Base-by-base conservation (phyloP, 2,329 filamentous ascomycete genomes). In the Ceratocystis ficicola region DNA sequence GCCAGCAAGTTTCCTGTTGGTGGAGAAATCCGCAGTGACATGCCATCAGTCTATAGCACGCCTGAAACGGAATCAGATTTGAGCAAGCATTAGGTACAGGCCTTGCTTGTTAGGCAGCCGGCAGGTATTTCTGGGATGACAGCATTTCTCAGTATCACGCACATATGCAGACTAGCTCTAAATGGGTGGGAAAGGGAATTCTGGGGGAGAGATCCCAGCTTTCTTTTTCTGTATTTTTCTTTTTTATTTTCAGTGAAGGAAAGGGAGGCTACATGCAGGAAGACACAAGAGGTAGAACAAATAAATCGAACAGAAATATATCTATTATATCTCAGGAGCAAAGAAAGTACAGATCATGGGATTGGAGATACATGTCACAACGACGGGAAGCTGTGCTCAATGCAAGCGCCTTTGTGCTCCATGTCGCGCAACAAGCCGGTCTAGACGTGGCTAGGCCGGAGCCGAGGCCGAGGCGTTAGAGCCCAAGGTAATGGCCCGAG, bases 1-100 rank as follows among this genome's bases (percentile, higher is more conserved):
- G 57, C 41, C 20, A 25, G 59, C 22, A 32, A 66, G 28, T 63
- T 65, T 52, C 64, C 64, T 17, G 52, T 68, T 44, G 68, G 62
- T 12, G 66, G 50, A 20, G 50, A 62, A 55, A 36, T 64, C 17
- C 28, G 61, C 28, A 52, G 61, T 41, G 63, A 65, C 30, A 67
- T 65, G 62, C 65, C 65, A 22, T 36, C 41, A 25, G 60, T 67
- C 20, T 65, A 64, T 20, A 32, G 60, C 7, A 41, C 28, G 1
- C 44, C 41, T 64, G 44, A 41, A 17, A 22, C 59, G 6, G 36
- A 36, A n/a, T 28, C 15, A 10, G 62, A 63, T 8, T 15, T 36
- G 5, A 44, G 22, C 22, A 22, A 50, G 41, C 30, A 12, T 17
- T 28, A 48, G 17, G 4, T 7, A n/a, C 44, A 50, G n/a, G 48